Percentiles rank a stretch among this genome's conserved stretches.
Conservation (phyloP, 257 asterid genomes). For the Lantana camara region DNA sequence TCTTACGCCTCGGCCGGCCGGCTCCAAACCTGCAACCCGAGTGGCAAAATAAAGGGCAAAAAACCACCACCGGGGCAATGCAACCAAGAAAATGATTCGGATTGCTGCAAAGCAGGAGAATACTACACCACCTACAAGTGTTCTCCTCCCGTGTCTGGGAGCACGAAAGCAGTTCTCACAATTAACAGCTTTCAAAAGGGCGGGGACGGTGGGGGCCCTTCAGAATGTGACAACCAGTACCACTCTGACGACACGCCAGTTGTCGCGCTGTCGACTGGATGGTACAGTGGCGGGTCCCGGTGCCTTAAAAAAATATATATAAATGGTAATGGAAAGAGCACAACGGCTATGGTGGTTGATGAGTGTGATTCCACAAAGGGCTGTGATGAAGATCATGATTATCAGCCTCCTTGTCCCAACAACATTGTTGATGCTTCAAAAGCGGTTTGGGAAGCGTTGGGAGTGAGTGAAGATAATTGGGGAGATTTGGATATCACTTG, state of each 20-base stretch:
- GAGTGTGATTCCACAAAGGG: constrained; percentile 56
- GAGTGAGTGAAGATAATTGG: constrained; percentile 32
- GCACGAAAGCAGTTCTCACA: constrained; percentile 42
- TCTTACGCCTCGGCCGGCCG: constrained; percentile 21
- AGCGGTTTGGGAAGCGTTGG: constrained; percentile 52
- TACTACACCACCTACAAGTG: constrained; percentile 41
- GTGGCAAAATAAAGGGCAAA: constrained; percentile 37
- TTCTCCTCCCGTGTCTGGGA: constrained; percentile 34
- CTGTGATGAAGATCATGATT: constrained; percentile 46
- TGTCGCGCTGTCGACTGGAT: constrained; percentile 49
- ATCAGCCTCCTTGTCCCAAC: constrained; percentile 55
- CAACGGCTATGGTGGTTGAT: constrained; percentile 45
- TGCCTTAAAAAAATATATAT: constrained; percentile 32
- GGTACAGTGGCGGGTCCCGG: constrained; percentile 42
- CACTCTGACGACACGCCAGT: constrained; percentile 42
- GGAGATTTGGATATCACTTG: constrained; percentile 48
- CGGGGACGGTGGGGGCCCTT: constrained; percentile 48
- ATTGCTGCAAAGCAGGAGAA: constrained; percentile 38
- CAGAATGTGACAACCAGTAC: constrained; percentile 45
- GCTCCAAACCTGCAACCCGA: constrained; percentile 38
- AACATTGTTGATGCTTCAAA: constrained; percentile 53
- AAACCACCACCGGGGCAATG: constrained; percentile 50
- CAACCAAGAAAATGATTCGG: constrained; percentile 42
- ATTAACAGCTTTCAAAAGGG: constrained; percentile 49
- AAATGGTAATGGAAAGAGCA: constrained; percentile 40